phyloP scores from a whole-genome alignment of 257 asterid species.

The Lantana camara region DNA sequence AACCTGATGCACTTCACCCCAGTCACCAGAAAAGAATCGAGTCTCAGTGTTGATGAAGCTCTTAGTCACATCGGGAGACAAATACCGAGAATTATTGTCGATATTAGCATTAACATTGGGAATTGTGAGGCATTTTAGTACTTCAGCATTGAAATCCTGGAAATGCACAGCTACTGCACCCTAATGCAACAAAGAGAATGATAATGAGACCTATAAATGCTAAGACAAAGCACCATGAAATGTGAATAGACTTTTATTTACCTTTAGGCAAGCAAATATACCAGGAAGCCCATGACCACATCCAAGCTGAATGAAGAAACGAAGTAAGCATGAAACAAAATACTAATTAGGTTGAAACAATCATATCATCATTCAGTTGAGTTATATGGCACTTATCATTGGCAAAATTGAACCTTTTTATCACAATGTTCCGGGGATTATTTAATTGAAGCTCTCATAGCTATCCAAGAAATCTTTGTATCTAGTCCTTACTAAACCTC shows the following conservation, averaged over 20 bases:
- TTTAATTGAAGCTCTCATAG: background rate
- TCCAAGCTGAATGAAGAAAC: constrained; percentile 72
- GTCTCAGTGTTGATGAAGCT: constrained; percentile 37
- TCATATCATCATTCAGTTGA: too few relatives aligned
- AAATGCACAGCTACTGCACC: constrained; percentile 81
- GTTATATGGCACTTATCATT: background rate
- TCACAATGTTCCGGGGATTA: background rate
- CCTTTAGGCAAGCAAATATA: constrained; percentile 76
- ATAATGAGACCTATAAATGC: background rate
- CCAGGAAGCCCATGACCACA: constrained; percentile 99
- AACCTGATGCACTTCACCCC: constrained; percentile 74
- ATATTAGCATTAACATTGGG: constrained; percentile 80
- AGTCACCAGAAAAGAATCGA: constrained; percentile 92
- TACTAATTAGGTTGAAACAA: constrained; percentile 6
- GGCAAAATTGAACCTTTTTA: constrained; percentile 4
- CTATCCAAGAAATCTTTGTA: background rate
- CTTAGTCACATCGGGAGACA: too few relatives aligned
- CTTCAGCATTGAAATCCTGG: constrained; percentile 97
- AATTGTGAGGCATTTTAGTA: constrained; percentile 76
- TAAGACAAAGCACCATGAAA: too few relatives aligned
- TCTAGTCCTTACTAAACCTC: constrained; percentile 2
- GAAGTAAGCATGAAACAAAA: constrained; percentile 16
- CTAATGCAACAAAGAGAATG: constrained; percentile 36
- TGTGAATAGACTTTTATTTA: constrained; percentile 26
- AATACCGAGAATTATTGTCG: constrained; percentile 33